Percentiles rank a stretch among this genome's conserved stretches.
Evolutionary conservation across 2,329 filamentous ascomycete species (phyloP).

Genomic region (Lachnellula suecica): DNA sequence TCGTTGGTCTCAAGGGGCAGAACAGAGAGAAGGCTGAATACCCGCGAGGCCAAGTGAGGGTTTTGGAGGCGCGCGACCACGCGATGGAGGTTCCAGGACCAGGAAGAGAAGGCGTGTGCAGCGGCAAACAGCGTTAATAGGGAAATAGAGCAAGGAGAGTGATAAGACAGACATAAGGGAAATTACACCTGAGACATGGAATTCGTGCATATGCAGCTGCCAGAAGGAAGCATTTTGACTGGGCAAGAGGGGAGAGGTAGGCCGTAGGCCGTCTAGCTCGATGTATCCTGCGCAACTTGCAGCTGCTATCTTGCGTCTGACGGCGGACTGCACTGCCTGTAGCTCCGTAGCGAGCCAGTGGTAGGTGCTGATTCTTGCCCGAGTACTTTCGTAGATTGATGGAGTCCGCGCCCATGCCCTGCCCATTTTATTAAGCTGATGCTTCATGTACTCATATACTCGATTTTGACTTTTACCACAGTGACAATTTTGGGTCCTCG

Average conservation of each 20-base stretch:
- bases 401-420: neutral
- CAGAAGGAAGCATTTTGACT: neutral
- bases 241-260: too few relatives aligned
- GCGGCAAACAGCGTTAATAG: conserved; percentile 10
- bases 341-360: neutral
- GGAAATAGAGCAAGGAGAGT: neutral
- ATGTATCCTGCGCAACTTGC: too few relatives aligned
- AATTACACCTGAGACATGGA: conserved; percentile 11
- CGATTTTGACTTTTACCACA: neutral
- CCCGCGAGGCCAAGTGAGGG: too few relatives aligned
- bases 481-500: neutral
- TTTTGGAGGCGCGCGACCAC: conserved; percentile 7
- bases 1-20: conserved; percentile 14
- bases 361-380: neutral
- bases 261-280: too few relatives aligned
- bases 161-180: neutral
- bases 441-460: neutral
- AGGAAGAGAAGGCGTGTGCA: neutral
- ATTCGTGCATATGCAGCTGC: conserved; percentile 11
- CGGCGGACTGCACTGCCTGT: too few relatives aligned
- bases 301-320: too few relatives aligned
- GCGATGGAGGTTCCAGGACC: conserved; percentile 2
- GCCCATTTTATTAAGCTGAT: neutral
- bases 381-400: too few relatives aligned
- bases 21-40: conserved; percentile 20